These are phyloP conservation scores for Daldinia grandis DNA, from an alignment of 495 filamentous ascomycete genomes.

Conservation along the genomic window DNA sequence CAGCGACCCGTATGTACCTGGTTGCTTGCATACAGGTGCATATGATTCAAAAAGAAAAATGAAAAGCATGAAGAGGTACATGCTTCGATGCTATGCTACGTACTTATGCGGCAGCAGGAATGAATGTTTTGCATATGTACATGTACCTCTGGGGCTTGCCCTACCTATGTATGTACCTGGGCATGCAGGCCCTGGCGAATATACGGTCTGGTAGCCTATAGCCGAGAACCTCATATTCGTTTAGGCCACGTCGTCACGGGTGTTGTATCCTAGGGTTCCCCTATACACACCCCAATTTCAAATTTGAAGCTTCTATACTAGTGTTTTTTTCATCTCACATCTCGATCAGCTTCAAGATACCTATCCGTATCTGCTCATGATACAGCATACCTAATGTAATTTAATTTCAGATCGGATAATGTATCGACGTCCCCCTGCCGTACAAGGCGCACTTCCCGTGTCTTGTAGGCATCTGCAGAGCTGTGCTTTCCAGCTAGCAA, in stretches of 20 bases:
- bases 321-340: not conserved
- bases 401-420: too few species aligned
- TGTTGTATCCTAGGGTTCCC: not conserved
- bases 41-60: not conserved
- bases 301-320: not conserved
- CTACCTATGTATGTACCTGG: not conserved
- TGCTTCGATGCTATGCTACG: not conserved
- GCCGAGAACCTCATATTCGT: too few species aligned
- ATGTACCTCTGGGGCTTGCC: too few species aligned
- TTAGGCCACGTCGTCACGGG: not conserved
- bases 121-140: not conserved
- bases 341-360: not conserved
- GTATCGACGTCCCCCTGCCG: too few species aligned
- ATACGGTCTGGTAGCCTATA: too few species aligned
- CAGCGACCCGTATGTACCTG: not conserved
- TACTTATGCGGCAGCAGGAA: not conserved
- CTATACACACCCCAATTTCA: not conserved
- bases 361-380: too few species aligned
- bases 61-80: not conserved
- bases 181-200: too few species aligned
- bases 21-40: not conserved
- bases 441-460: too few species aligned
- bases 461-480: too few species aligned
- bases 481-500: too few species aligned
- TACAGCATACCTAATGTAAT: too few species aligned